A percentile compares a stretch with the other conserved stretches of the same genome.
phyloP scores from a whole-genome alignment of 202 grass and related monocot species.

The Schoenoplectus tabernaemontani region DNA sequence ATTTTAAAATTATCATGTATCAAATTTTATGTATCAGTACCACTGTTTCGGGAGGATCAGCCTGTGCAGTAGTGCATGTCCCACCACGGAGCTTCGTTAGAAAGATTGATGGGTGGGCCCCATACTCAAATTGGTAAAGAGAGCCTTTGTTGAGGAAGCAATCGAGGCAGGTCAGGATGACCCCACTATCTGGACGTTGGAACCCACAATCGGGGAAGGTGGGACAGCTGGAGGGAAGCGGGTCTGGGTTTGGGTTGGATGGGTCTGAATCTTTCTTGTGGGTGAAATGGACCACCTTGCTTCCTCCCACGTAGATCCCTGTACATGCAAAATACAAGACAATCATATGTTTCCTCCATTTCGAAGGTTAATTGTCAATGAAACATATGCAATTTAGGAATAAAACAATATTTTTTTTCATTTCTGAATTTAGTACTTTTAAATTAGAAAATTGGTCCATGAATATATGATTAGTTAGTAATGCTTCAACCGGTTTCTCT shows the following conservation, averaged over 20 bases:
- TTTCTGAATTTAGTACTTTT: not conserved
- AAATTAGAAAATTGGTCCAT: not conserved
- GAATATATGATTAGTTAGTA: not conserved
- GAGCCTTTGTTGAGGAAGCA: conserved; percentile 84
- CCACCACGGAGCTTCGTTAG: conserved; percentile 78
- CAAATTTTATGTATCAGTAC: conserved; percentile 10
- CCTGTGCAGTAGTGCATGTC: conserved; percentile 77
- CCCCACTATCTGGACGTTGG: conserved; percentile 56
- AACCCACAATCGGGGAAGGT: conserved; percentile 96
- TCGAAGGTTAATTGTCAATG: not conserved
- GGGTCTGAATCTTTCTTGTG: conserved; percentile 71
- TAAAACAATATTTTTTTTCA: not conserved
- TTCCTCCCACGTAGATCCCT: conserved; percentile 98
- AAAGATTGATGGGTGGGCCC: conserved; percentile 66
- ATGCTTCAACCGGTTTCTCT: not conserved
- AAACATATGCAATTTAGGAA: not conserved
- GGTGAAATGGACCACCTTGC: conserved; percentile 96
- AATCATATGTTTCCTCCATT: not conserved
- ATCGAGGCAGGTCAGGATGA: conserved; percentile 71
- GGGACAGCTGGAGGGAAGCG: conserved; percentile 42
- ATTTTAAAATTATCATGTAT: not conserved
- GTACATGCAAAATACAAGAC: not conserved
- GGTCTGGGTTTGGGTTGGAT: conserved; percentile 35
- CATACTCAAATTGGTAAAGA: conserved; percentile 76
- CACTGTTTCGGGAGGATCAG: conserved; percentile 53